Evolutionary conservation across 805 yeast genomes (phyloP).

Genomic region (Candida koratica): DNA sequence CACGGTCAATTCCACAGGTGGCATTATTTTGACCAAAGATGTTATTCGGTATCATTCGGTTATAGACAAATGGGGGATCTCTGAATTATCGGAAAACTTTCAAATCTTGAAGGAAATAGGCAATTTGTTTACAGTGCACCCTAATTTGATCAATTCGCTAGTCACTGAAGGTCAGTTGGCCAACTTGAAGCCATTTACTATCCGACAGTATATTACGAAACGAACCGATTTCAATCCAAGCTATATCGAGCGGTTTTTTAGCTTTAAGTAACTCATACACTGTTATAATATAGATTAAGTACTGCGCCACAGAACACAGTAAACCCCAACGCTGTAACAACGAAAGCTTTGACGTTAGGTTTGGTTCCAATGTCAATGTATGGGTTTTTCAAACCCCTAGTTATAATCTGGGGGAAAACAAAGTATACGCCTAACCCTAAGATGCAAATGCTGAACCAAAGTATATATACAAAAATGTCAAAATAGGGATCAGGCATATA

Average conservation of each 20-base stretch:
- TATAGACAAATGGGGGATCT: conserved; percentile 64
- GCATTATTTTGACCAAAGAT: conserved; percentile 76
- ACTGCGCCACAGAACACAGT: neutral
- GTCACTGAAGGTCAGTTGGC: conserved; percentile 78
- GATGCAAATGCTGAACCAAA: conserved; percentile 17
- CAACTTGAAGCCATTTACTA: conserved; percentile 54
- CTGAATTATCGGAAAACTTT: conserved; percentile 58
- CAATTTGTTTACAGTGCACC: conserved; percentile 79
- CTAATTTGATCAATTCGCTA: conserved; percentile 70
- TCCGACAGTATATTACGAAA: conserved; percentile 63
- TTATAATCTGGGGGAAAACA: conserved; percentile 6
- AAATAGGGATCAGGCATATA: conserved; percentile 53
- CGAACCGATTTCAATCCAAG: conserved; percentile 66
- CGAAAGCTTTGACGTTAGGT: conserved; percentile 2
- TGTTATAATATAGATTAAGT: conserved; percentile 6
- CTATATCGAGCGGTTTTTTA: conserved; percentile 45
- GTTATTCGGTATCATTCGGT: conserved; percentile 69
- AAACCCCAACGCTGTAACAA: neutral
- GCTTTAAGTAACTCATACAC: conserved; percentile 21
- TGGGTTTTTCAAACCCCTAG: neutral
- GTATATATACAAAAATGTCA: conserved; percentile 35
- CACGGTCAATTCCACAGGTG: conserved; percentile 77
- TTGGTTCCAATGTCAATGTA: neutral
- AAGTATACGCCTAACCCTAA: conserved; percentile 14
- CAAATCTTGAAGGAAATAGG: conserved; percentile 76